Base-by-base conservation (phyloP, 2,329 filamentous ascomycete species). In the Trichoderma oligosporum region DNA sequence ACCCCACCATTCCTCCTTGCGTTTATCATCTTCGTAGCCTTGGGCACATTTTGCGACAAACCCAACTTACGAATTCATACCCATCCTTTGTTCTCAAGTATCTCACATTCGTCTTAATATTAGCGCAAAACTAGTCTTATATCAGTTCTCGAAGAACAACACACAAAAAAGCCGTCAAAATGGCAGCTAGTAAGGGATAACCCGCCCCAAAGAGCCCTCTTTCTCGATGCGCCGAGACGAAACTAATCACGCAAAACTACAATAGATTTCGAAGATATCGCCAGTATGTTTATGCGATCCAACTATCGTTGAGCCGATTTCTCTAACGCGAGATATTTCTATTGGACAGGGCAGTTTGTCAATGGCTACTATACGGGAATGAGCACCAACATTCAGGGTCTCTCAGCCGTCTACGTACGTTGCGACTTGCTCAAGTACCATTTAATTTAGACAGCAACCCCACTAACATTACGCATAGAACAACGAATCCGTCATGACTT, bases 401-500 rank as follows among this genome's bases (percentile, higher is more conserved):
- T 97, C 77, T 38, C 54, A 12, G 54, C 58, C 11, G 46, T 55
- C 33, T 97, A 97, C 80, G 93, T 96, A 83, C 70, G 88, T 55
- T 38, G 38, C 49, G 49, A 67, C 25, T 25, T 25, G 31, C 20
- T 24, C 8, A 8, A 22, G 16, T 24, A 25, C 16, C 8, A 25
- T 24, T n/a, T n/a, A n/a, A 29, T 12, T 38, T 24, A n/a, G 29
- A 31, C 22, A n/a, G 20, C 5, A 4, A 33, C 20, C 14, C 31
- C 14, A 9, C 44, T 57, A 53, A 57, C 31, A 29, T 27, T 14
- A 25, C 31, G 18, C 11, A 22, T 14, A 58, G 58, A 47, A 22
- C 27, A 18, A 36, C 31, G 27, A 86, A 60, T 97, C 94, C 47
- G 96, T 96, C 88, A 81, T 97, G 75, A 97, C 93, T 49, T 97